Evolutionary conservation across 164 flowering plant species (phyloP).

Genomic region (Protea cynaroides): DNA sequence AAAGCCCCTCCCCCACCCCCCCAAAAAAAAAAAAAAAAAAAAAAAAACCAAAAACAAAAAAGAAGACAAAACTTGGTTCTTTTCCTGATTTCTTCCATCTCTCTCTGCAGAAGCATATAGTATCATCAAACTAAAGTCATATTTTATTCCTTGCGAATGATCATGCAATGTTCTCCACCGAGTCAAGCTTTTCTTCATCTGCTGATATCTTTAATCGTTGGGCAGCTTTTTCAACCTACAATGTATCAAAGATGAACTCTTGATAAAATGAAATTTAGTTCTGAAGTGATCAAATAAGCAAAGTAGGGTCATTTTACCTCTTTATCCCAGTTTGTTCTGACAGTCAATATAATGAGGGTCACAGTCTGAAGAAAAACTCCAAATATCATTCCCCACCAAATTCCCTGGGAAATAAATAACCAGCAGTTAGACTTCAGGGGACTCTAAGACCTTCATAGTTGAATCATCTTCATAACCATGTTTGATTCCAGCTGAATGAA

Average conservation of each 20-base stretch:
- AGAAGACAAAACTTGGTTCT: too few relatives aligned
- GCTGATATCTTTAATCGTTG: constrained; percentile 37
- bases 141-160: too few relatives aligned
- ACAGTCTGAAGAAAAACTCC: constrained; percentile 60
- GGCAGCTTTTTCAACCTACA: constrained; percentile 48
- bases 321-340: constrained; percentile 56
- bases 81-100: too few relatives aligned
- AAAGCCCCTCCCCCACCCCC: too few relatives aligned
- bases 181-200: constrained; percentile 22
- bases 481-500: too few relatives aligned
- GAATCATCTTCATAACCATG: too few relatives aligned
- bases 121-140: too few relatives aligned
- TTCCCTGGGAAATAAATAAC: constrained; percentile 34
- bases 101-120: too few relatives aligned
- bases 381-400: constrained; percentile 76
- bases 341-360: constrained; percentile 48
- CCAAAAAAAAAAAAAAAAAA: too few relatives aligned
- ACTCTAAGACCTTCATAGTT: too few relatives aligned
- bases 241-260: neutral
- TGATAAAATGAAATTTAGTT: neutral
- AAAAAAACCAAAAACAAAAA: too few relatives aligned
- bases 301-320: constrained; percentile 34
- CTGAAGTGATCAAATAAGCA: neutral
- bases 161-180: constrained; percentile 9
- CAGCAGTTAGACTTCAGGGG: neutral